phyloP scores from a whole-genome alignment of 73 alveolate genomes.

The Tetrahymena thermophila region DNA sequence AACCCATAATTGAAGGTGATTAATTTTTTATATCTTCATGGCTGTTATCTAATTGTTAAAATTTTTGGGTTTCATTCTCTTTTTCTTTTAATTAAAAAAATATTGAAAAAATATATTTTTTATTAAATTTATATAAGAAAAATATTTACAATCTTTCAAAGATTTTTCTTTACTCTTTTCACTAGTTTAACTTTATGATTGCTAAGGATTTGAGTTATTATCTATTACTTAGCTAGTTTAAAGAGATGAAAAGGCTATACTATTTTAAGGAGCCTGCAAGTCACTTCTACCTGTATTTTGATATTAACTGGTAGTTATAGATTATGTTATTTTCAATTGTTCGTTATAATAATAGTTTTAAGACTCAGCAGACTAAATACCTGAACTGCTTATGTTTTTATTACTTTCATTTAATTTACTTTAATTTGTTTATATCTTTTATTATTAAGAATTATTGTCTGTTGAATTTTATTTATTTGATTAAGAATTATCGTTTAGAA shows the following conservation, averaged over 20 bases:
- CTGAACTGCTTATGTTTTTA: not conserved
- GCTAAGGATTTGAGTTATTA: too few relatives aligned
- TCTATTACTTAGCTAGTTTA: not conserved
- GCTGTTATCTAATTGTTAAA: not conserved
- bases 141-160: not conserved
- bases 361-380: not conserved
- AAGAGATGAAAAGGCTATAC: not conserved
- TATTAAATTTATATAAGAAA: too few relatives aligned
- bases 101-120: too few relatives aligned
- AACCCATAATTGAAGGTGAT: not conserved
- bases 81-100: not conserved
- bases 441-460: not conserved
- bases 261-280: not conserved
- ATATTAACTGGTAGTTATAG: not conserved
- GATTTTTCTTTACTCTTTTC: not conserved
- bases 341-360: not conserved
- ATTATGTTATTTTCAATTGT: not conserved
- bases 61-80: not conserved
- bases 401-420: not conserved
- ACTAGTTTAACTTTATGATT: not conserved
- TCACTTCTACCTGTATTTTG: not conserved
- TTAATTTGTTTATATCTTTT: not conserved
- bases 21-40: not conserved
- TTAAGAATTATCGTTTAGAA: not conserved
- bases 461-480: not conserved